Conservation (phyloP, 768 basidiomycete species). For the Thelephora aurantiotincta region DNA sequence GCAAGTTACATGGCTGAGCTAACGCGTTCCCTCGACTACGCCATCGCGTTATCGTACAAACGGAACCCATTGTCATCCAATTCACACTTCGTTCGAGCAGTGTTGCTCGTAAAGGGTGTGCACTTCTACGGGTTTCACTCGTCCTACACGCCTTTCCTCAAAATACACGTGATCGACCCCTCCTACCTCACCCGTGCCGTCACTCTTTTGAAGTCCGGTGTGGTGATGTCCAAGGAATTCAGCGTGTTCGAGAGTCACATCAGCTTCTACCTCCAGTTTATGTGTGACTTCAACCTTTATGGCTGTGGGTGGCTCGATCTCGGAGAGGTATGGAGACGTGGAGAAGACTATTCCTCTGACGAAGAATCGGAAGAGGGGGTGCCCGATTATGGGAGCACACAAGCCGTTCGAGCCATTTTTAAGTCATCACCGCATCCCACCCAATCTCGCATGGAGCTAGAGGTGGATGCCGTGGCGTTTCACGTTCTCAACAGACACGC, state of each 20-base stretch:
- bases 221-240: conserved; percentile 69
- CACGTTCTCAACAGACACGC: conserved; percentile 77
- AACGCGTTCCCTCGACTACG: conserved; percentile 68
- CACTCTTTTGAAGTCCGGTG: conserved; percentile 69
- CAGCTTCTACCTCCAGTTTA: conserved; percentile 78
- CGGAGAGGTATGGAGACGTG: conserved; percentile 47
- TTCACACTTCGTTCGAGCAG: conserved; percentile 54
- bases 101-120: conserved; percentile 84
- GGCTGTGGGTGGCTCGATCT: conserved; percentile 88
- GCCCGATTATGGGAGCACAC: conserved; percentile 2
- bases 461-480: conserved; percentile 70
- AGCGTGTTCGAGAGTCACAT: conserved; percentile 83
- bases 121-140: conserved; percentile 93
- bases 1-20: conserved; percentile 56
- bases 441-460: conserved; percentile 59
- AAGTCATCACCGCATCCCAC: conserved; percentile 43
- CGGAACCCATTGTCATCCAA: conserved; percentile 47
- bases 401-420: conserved; percentile 15
- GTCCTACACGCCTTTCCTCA: conserved; percentile 77
- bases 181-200: conserved; percentile 49
- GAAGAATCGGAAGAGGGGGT: conserved; percentile 9
- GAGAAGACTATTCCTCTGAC: conserved; percentile 11
- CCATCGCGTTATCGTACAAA: conserved; percentile 70
- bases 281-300: conserved; percentile 90
- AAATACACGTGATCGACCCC: conserved; percentile 69